These are phyloP conservation scores for Cadophora malorum DNA, from an alignment of 2,329 filamentous ascomycete species.

Conservation along the genomic window DNA sequence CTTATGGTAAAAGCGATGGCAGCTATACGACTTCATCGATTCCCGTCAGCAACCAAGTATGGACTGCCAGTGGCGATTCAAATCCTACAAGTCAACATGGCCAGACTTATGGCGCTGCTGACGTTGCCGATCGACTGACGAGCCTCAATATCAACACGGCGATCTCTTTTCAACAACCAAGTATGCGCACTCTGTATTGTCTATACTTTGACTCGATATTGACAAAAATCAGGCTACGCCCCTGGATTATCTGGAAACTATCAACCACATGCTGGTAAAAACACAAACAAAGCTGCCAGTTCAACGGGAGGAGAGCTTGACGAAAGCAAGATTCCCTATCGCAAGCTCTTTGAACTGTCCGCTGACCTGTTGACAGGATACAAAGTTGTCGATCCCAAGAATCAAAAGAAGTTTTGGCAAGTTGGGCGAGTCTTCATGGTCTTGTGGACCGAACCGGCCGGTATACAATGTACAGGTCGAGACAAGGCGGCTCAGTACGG, in stretches of 20 bases:
- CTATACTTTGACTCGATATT: background rate
- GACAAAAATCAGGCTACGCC: background rate
- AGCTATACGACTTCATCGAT: background rate
- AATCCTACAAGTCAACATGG: background rate
- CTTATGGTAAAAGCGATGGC: background rate
- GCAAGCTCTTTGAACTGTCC: background rate
- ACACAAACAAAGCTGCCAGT: background rate
- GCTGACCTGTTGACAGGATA: constrained; percentile 27
- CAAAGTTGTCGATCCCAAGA: constrained; percentile 26
- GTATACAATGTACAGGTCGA: background rate
- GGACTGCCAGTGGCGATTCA: background rate
- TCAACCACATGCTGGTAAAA: background rate
- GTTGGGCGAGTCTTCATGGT: constrained; percentile 41
- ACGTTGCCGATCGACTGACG: background rate
- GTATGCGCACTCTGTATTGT: background rate
- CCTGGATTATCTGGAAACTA: background rate
- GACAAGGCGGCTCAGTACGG: constrained; percentile 8
- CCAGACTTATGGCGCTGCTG: background rate
- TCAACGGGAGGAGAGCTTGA: background rate
- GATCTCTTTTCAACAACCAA: background rate
- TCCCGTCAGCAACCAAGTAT: background rate
- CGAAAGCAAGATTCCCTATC: background rate
- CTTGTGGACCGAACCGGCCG: constrained; percentile 40
- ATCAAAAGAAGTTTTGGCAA: constrained; percentile 35
- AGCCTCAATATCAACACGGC: background rate